Base-by-base conservation (phyloP, 768 basidiomycete species). In the Mrakia blollopis region DNA sequence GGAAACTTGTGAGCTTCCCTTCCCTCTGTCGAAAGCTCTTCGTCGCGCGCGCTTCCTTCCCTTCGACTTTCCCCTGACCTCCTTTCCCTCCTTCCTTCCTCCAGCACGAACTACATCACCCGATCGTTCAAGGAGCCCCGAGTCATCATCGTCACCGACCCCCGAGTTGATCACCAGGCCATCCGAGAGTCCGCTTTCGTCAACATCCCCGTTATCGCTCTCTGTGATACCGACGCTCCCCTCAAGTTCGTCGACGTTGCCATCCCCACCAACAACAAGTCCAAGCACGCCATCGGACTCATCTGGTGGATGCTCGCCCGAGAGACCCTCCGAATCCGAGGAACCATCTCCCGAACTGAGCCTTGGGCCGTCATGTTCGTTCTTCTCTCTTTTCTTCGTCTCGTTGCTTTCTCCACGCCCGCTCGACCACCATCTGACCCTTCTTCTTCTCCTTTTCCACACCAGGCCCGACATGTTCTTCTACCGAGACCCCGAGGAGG, bases 121-220 rank as follows among this genome's bases (percentile, higher is more conserved):
- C 93, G 93, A 83, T 97, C 94, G 78, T 99, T 98, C 92, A 98
- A 98, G 88, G 97, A 99, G 87, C 97, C 97, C 81, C 93, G 97
- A 82, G 89, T 99, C 79, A 95, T 99, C 85, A 84, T 99, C 83
- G 96, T 99, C 79, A 98, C 96, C 84, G 97, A 99, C 87, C 97
- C 97, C 81, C 93, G 97, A 80, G 93, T 98, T 80, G 97, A 98
- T 87, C 97, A 98, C 88, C 97, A 99, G 86, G 97, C 97, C 80
- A 99, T 99, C 86, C 93, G 97, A 81, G 97, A 99, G 87, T 95
- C 97, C 65, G 96, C 96, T 76, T 99, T 98, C 84, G 97, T 98
- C 85, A 99, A 99, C 91, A 98, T 99, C 86, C 97, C 97, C 81
- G 97, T 99, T 83, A 97, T 99, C 82, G 97, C 96, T 78, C 91